Base-by-base conservation (phyloP, 2,329 filamentous ascomycete genomes). In the Penicillium sclerotiorum region DNA sequence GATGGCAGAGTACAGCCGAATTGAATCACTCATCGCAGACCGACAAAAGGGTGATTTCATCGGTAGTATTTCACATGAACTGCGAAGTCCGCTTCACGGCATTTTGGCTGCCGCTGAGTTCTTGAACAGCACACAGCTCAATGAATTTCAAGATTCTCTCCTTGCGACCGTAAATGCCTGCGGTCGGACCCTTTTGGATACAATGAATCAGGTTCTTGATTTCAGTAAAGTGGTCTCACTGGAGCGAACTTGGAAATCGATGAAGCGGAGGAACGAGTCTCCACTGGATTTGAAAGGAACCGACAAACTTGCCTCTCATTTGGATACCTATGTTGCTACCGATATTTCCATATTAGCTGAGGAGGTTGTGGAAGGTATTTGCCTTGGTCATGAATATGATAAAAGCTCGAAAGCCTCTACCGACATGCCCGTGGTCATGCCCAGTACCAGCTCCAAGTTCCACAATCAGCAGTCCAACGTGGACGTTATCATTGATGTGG, bases 341-440 rank as follows among this genome's bases (percentile, higher is more conserved):
- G 73, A 79, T 49, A 60, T 81, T 0, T 72, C 74, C 13, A 65
- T 74, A 2, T 56, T 81, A 9, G 73, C 77, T 0, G 80, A 82
- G 60, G 79, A 82, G 54, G 79, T 80, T 0, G 73, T 80, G 5
- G 80, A 83, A 49, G 79, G 80, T 1, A 79, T 82, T 4, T 79
- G 70, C 57, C 69, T 73, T 27, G 80, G 80, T 0, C 77, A 81
- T 57, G 60, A 64, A 1, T 74, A 71, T 28, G 67, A 68, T 12
- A 65, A 70, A 27, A 62, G 52, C n/a, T 65, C 65, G 1, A 59
- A 51, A 8, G 55, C 59, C 1, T 52, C 58, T 1, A 61, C 58
- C 13, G 64, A 63, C 17, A 55, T 65, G 22, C 58, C 63, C 0
- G 57, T 64, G 8, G 42, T 64, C 15, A 33, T 58, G 27, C 54